phyloP scores from a whole-genome alignment of 768 basidiomycete species.

The Coprinopsis strossmayeri region DNA sequence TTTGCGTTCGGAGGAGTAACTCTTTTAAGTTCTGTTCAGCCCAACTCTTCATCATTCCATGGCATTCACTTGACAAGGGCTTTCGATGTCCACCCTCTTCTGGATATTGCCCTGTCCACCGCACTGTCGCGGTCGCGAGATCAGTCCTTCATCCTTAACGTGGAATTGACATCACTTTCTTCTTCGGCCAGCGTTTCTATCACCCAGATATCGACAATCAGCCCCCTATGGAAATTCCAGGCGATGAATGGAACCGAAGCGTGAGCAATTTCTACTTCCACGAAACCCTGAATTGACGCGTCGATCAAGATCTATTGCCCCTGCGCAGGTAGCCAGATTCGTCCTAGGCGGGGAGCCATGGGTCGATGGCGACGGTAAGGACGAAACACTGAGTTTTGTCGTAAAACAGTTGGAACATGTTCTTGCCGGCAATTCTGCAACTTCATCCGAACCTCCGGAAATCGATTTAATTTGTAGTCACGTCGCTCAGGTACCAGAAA shows the following conservation, averaged over 20 bases:
- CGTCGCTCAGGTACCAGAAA: slow-evolving; percentile 7
- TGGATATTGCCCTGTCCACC: slow-evolving; percentile 46
- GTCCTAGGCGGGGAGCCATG: slow-evolving; percentile 10
- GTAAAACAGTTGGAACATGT: slow-evolving; percentile 8
- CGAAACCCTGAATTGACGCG: slow-evolving; percentile 3
- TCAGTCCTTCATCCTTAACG: slow-evolving; percentile 42
- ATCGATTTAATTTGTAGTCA: slow-evolving; percentile 14
- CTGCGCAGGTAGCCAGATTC: slow-evolving; percentile 10
- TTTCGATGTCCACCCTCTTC: slow-evolving; percentile 55
- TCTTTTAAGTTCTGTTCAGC: slow-evolving; percentile 28
- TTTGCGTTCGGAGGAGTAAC: slow-evolving; percentile 8
- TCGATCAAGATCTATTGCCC: slow-evolving; percentile 9
- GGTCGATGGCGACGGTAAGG: slow-evolving; percentile 13
- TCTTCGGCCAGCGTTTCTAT: slow-evolving; percentile 36
- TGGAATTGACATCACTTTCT: slow-evolving; percentile 51
- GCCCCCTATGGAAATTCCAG: slow-evolving; percentile 60
- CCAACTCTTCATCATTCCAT: slow-evolving; percentile 44
- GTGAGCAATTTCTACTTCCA: background rate
- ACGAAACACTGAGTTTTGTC: slow-evolving; percentile 11
- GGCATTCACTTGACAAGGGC: slow-evolving; percentile 45
- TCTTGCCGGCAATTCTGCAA: slow-evolving; percentile 6
- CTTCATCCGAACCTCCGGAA: slow-evolving; percentile 9
- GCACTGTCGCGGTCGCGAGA: slow-evolving; percentile 45
- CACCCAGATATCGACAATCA: slow-evolving; percentile 56
- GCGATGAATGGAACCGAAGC: background rate